phyloP scores from a whole-genome alignment of 2,329 filamentous ascomycete species.

The Diaporthe velutina region DNA sequence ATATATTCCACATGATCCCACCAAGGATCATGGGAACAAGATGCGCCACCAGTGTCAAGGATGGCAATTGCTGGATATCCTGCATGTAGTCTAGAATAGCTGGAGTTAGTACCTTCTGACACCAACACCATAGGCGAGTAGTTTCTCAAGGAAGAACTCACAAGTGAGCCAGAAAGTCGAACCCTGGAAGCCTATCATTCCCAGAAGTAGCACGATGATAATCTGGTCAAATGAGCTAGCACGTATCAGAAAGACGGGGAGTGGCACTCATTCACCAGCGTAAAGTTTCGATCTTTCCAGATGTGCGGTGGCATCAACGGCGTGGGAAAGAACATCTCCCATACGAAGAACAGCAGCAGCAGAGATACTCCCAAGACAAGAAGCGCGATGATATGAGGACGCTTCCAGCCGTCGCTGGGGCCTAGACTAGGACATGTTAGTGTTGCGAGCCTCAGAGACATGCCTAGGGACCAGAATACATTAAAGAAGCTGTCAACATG shows the following conservation, averaged over 20 bases:
- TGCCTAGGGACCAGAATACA: neutral
- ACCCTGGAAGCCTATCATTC: constrained; percentile 14
- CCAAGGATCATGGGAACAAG: neutral
- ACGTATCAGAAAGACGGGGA: no score
- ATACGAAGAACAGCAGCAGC: neutral
- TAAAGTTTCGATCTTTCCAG: neutral
- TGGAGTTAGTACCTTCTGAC: neutral
- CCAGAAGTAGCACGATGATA: neutral
- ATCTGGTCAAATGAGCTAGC: neutral
- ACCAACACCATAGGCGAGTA: neutral
- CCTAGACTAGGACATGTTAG: neutral
- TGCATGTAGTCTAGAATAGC: neutral
- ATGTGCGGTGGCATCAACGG: constrained; percentile 10
- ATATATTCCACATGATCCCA: neutral
- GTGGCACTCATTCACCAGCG: neutral
- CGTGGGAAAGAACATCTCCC: neutral
- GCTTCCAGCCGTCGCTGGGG: neutral
- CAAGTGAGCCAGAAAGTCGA: constrained; percentile 17
- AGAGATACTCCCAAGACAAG: constrained; percentile 1
- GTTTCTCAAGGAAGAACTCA: no score
- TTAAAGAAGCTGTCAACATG: neutral
- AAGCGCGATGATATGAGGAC: constrained; percentile 6
- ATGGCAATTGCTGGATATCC: neutral
- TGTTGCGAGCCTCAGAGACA: no score
- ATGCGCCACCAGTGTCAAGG: neutral